These are phyloP conservation scores for Silene conica DNA, from an alignment of 148 eudicot species.

Conservation along the genomic window DNA sequence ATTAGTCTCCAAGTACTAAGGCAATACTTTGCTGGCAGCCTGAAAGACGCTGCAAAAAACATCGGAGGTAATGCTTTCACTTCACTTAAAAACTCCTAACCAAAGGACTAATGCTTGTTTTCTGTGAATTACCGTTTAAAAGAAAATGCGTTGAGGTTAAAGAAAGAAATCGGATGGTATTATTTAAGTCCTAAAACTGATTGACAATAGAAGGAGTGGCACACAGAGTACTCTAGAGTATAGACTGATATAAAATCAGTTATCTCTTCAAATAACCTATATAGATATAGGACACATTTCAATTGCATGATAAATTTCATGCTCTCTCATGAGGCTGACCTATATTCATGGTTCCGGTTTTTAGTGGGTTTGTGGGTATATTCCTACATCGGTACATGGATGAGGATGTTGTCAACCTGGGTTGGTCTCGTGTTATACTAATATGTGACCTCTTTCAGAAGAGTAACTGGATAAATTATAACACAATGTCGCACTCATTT, in stretches of 20 bases:
- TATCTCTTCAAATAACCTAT: background rate
- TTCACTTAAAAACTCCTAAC: background rate
- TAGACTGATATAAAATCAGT: background rate
- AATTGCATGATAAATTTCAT: background rate
- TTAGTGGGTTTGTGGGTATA: too few species aligned
- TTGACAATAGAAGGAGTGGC: background rate
- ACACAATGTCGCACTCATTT: slow-evolving; percentile 1
- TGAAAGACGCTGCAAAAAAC: slow-evolving; percentile 88
- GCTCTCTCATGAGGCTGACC: background rate
- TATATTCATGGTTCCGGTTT: background rate
- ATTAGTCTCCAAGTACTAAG: slow-evolving; percentile 70
- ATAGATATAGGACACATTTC: background rate
- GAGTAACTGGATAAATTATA: background rate
- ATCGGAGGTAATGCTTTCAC: slow-evolving; percentile 62
- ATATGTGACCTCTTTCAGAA: background rate
- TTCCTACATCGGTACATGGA: background rate
- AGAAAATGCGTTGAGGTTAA: background rate
- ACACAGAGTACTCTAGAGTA: background rate
- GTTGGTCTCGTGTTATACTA: background rate
- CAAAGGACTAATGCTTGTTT: background rate
- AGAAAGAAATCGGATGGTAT: background rate
- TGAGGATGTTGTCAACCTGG: background rate
- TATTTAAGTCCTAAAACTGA: background rate
- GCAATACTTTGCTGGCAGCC: slow-evolving; percentile 88
- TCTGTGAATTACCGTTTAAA: background rate